Evolutionary conservation across 495 filamentous ascomycete species (phyloP), one percentile per base, ranked within the genome.

Genomic region (Paragyromitra xinjiangensis): DNA sequence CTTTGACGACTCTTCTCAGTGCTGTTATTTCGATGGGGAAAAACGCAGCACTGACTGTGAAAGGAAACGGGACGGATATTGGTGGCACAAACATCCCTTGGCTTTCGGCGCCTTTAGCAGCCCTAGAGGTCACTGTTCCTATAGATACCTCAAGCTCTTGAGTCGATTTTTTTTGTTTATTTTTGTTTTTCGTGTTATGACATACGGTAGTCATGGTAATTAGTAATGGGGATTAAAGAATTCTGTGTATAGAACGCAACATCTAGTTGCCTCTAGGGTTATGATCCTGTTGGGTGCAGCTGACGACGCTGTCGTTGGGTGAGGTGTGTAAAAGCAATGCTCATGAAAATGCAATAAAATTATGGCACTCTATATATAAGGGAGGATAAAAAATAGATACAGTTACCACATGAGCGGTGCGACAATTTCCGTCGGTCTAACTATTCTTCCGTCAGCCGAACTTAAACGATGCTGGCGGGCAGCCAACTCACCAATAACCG

Each of bases 31-130:
- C 50, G 2, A 14, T 29, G 9, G 55, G 56, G 6, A 22, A 39
- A n/a, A 40, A 29, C 44, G 24, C 48, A 22, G 50, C 48, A 7
- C 40, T 82, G n/a, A 78, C 75, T 2, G 76, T 82, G 19, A 64
- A 69, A 56, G 70, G 75, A 16, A 82, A 82, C 42, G 80, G 80
- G 14, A 82, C 80, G 39, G 76, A 66, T 16, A 64, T 81, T 51
- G 42, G 65, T 14, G 75, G 75, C 14, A 64, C 67, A 2, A 59
- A 73, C 14, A 81, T 82, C 40, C 79, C 79, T 44, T 82, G 80
- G 80, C 71, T 82, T 26, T 58, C 79, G 11, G 76, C 68, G 14
- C 80, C 80, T 29, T 64, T 82, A 16, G 71, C 55, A 19, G 44
- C 61, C 19, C 37, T 82, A 44, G 66, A 75, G 12, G 72, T 80